These are phyloP conservation scores for Ganoderma lucidum DNA, from an alignment of 1,284 basidiomycete genomes.

Conservation along the genomic window DNA sequence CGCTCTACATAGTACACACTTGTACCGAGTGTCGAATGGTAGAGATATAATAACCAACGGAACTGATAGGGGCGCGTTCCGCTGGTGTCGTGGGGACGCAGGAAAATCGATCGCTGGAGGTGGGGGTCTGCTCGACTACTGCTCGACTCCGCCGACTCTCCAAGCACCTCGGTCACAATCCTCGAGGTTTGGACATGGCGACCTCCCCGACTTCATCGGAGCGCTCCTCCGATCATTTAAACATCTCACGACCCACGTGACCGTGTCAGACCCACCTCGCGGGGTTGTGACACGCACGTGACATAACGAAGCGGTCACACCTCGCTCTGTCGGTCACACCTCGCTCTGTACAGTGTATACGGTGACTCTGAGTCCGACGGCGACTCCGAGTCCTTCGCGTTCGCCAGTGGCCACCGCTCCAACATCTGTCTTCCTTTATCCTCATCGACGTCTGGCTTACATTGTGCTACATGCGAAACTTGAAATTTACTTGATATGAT, in stretches of 20 bases:
- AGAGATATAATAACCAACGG: background rate
- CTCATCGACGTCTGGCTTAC: background rate
- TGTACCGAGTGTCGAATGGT: background rate
- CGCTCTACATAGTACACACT: background rate
- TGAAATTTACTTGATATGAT: background rate
- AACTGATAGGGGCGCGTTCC: no score
- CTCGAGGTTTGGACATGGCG: background rate
- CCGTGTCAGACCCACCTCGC: slow-evolving; percentile 11
- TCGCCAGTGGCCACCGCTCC: background rate
- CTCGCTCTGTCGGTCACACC: no score
- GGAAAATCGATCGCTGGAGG: background rate
- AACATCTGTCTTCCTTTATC: background rate
- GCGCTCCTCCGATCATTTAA: slow-evolving; percentile 17
- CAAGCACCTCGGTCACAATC: background rate
- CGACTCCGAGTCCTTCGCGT: background rate
- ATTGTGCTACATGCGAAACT: background rate
- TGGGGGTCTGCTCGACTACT: background rate
- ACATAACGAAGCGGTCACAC: background rate
- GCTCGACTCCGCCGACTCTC: no score
- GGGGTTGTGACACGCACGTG: background rate
- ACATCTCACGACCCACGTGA: slow-evolving; percentile 31
- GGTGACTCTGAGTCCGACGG: no score
- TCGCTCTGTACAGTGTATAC: no score
- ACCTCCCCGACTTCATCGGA: slow-evolving; percentile 17
- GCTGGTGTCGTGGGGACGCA: no score